Evolutionary conservation across 306 rosid genomes (phyloP).

Genomic region (Acacia melanoxylon): DNA sequence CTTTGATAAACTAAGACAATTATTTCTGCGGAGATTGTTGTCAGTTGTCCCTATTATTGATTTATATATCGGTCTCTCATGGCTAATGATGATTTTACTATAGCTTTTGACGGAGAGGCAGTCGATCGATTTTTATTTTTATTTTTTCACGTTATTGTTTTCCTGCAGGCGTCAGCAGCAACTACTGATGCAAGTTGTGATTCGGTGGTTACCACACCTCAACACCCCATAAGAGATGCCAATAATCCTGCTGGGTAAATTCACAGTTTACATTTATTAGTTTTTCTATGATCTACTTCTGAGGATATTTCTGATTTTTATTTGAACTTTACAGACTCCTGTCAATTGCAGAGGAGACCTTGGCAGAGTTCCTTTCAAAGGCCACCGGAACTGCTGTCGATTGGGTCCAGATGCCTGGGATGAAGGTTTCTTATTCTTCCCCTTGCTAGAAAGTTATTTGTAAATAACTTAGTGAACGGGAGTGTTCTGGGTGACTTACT

Average conservation of each 20-base stretch:
- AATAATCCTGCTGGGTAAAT: slow-evolving; percentile 97
- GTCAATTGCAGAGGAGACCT: slow-evolving; percentile 95
- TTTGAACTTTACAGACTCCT: slow-evolving; percentile 71
- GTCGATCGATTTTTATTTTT: slow-evolving; percentile 20
- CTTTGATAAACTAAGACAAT: background rate
- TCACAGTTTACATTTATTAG: slow-evolving; percentile 1
- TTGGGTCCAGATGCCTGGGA: slow-evolving; percentile 99
- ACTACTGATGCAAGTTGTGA: slow-evolving; percentile 91
- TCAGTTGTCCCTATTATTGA: background rate
- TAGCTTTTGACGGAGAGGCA: slow-evolving; percentile 7
- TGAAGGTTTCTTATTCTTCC: slow-evolving; percentile 66
- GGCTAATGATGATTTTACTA: background rate
- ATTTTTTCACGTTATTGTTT: background rate
- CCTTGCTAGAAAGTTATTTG: slow-evolving; percentile 1
- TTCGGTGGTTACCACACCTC: slow-evolving; percentile 88
- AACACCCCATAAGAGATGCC: slow-evolving; percentile 79
- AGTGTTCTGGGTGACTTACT: background rate
- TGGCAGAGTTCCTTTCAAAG: slow-evolving; percentile 99
- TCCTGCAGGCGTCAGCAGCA: slow-evolving; percentile 71
- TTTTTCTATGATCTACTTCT: slow-evolving; percentile 18
- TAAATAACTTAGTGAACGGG: background rate
- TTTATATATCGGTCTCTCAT: background rate
- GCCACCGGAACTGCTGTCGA: slow-evolving; percentile 99
- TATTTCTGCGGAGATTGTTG: slow-evolving; percentile 1
- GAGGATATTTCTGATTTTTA: slow-evolving; percentile 2